Conservation (phyloP, 768 basidiomycete species). For the Tricholoma hemisulphureum region DNA sequence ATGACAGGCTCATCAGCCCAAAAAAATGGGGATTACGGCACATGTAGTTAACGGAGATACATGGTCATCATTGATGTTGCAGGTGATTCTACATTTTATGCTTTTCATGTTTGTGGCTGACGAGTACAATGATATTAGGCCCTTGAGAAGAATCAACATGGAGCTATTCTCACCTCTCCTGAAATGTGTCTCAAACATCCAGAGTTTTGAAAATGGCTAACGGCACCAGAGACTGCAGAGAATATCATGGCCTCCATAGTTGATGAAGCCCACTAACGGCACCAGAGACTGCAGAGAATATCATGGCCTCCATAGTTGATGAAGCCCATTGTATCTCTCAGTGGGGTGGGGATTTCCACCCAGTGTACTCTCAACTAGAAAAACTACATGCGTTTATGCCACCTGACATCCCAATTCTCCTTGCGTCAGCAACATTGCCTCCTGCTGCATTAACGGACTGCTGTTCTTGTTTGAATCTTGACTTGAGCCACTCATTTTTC, state of each 20-base stretch:
- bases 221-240: background rate
- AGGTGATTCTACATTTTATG: too few relatives aligned
- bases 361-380: background rate
- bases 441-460: background rate
- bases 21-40: background rate
- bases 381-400: background rate
- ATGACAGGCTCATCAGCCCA: too few relatives aligned
- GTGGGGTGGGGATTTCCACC: background rate
- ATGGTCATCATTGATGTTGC: too few relatives aligned
- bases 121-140: too few relatives aligned
- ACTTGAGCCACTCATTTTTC: background rate
- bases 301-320: background rate
- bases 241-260: background rate
- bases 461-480: background rate
- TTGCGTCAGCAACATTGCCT: background rate
- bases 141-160: too few relatives aligned
- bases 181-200: too few relatives aligned
- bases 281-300: background rate
- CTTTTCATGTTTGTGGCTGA: too few relatives aligned
- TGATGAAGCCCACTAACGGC: too few relatives aligned
- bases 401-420: background rate
- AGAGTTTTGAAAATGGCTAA: too few relatives aligned
- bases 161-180: too few relatives aligned
- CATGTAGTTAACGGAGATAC: background rate
- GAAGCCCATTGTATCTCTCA: too few relatives aligned